A percentile compares a stretch with the other conserved stretches of the same genome.
phyloP scores from a whole-genome alignment of 202 grass and related monocot species.

The Schoenoplectus tabernaemontani region DNA sequence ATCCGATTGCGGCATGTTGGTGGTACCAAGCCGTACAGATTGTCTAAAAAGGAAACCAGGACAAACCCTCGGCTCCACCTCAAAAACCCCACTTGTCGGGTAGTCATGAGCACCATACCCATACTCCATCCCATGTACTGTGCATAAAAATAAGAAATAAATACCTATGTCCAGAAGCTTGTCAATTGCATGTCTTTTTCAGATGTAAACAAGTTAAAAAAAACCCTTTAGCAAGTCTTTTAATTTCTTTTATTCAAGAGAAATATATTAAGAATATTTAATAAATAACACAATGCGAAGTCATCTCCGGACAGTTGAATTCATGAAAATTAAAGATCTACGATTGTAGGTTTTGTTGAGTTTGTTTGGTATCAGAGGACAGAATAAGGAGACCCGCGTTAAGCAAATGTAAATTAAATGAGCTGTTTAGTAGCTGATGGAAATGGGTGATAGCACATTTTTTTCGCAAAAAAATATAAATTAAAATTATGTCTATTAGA shows the following conservation, averaged over 20 bases:
- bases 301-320: not conserved
- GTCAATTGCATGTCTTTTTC: not conserved
- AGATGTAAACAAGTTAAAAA: not conserved
- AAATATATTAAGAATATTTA: not conserved
- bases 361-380: not conserved
- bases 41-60: constrained; percentile 75
- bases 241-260: not conserved
- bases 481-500: not conserved
- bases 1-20: constrained; percentile 54
- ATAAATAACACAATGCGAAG: not conserved
- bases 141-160: constrained; percentile 13
- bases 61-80: constrained; percentile 71
- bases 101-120: constrained; percentile 88
- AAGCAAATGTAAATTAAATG: not conserved
- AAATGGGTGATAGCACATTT: no score
- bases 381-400: not conserved
- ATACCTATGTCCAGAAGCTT: not conserved
- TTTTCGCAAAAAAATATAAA: not conserved
- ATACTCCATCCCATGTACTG: constrained; percentile 79
- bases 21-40: constrained; percentile 58
- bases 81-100: constrained; percentile 73
- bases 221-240: not conserved
- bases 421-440: not conserved
- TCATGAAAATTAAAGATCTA: not conserved
- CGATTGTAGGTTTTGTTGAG: not conserved